These are phyloP conservation scores for Suillus spraguei DNA, from an alignment of 768 basidiomycete species.

Conservation along the genomic window DNA sequence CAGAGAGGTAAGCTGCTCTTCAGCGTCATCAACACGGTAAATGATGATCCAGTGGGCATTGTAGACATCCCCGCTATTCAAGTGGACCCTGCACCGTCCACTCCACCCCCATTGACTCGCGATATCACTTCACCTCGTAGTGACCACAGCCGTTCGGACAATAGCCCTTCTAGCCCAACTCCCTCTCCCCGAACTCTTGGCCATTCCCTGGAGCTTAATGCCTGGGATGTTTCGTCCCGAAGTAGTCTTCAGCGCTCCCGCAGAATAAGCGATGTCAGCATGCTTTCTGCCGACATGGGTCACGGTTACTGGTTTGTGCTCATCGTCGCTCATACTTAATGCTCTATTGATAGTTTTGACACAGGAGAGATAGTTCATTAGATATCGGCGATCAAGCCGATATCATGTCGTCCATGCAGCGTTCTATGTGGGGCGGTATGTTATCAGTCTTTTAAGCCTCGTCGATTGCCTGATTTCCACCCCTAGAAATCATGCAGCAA, in stretches of 20 bases:
- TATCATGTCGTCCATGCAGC: slow-evolving; percentile 60
- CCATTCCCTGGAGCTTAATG: slow-evolving; percentile 20
- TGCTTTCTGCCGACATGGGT: slow-evolving; percentile 54
- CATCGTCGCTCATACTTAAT: slow-evolving; percentile 4
- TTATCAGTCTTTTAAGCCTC: slow-evolving; percentile 1
- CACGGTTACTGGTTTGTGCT: slow-evolving; percentile 51
- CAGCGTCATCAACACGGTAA: background rate
- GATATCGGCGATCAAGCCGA: slow-evolving; percentile 28
- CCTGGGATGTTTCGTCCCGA: slow-evolving; percentile 43
- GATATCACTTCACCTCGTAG: slow-evolving; percentile 53
- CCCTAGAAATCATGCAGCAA: slow-evolving; percentile 45
- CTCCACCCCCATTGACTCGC: slow-evolving; percentile 48
- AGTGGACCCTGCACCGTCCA: slow-evolving; percentile 58
- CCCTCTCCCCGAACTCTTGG: slow-evolving; percentile 16
- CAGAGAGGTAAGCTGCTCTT: slow-evolving; percentile 41
- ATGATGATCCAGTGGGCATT: slow-evolving; percentile 11
- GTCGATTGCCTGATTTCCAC: slow-evolving; percentile 1
- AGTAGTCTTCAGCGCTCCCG: slow-evolving; percentile 56
- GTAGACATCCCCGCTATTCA: slow-evolving; percentile 72
- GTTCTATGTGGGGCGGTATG: slow-evolving; percentile 75
- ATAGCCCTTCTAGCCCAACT: slow-evolving; percentile 12
- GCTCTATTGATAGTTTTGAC: slow-evolving; percentile 2
- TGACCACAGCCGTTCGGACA: slow-evolving; percentile 9
- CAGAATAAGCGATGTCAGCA: slow-evolving; percentile 60
- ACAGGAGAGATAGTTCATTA: slow-evolving; percentile 18